Conservation (phyloP, 164 flowering plant species). For the Tetrastigma voinierianum region DNA sequence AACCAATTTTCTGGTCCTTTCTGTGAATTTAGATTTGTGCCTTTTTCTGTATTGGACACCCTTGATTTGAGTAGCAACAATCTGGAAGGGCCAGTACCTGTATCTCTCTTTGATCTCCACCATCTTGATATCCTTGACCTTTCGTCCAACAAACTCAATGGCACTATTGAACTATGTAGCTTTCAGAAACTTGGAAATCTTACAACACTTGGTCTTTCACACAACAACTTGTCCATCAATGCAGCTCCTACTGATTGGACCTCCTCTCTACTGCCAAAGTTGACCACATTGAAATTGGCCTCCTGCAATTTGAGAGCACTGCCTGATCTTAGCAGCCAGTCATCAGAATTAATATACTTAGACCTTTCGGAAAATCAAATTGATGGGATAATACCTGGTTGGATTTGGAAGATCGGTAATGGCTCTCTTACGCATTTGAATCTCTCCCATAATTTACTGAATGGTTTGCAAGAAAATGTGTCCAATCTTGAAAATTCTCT, state of each 20-base stretch:
- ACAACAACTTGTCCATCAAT: slow-evolving; percentile 29
- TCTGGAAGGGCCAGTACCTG: slow-evolving; percentile 36
- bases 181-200: slow-evolving; percentile 27
- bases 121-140: slow-evolving; percentile 22
- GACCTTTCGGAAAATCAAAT: slow-evolving; percentile 53
- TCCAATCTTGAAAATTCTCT: neutral
- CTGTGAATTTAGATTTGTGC: slow-evolving; percentile 2
- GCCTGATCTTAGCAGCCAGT: slow-evolving; percentile 35
- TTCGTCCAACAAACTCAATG: slow-evolving; percentile 40
- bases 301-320: slow-evolving; percentile 35
- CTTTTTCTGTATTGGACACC: slow-evolving; percentile 14
- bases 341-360: slow-evolving; percentile 9
- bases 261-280: slow-evolving; percentile 16
- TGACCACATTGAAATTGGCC: slow-evolving; percentile 34
- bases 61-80: slow-evolving; percentile 38
- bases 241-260: neutral
- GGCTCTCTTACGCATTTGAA: slow-evolving; percentile 19
- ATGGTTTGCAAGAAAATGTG: slow-evolving; percentile 14
- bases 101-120: slow-evolving; percentile 25
- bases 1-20: slow-evolving; percentile 25
- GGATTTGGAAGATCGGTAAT: slow-evolving; percentile 34
- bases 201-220: slow-evolving; percentile 31
- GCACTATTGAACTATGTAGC: slow-evolving; percentile 13
- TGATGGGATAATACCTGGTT: slow-evolving; percentile 36
- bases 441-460: slow-evolving; percentile 37